Base-by-base conservation (phyloP, 1,284 basidiomycete species). In the Ganoderma sp. region DNA sequence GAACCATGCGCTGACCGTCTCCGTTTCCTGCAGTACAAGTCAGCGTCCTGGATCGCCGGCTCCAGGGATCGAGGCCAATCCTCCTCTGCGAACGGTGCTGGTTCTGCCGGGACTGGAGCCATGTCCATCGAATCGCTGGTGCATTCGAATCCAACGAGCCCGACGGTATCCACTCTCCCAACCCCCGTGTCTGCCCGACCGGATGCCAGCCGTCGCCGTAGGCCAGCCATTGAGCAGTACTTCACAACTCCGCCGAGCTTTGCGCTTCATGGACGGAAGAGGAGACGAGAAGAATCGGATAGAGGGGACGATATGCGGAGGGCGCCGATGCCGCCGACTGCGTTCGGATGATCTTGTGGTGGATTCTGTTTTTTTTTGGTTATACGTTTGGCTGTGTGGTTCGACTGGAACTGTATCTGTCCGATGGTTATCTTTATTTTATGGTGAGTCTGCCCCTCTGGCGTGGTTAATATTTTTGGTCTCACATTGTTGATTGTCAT, bases 51-150 rank as follows among this genome's bases (percentile, higher is more conserved):
- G 75, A 73, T 77, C 56, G 57, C 67, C 45, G 67, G 73, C 34
- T 76, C 77, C 52, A 77, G 76, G 50, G 75, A 78, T 17, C 71
- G 71, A 9, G 56, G 66, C 14, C 64, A 57, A n/a, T 28, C 57
- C 2, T 67, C 67, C 6, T 52, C 28, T n/a, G 48, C 63, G 0
- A 68, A 63, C 37, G 69, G 58, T 7, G 37, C 59, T 7, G 54
- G 59, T 14, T 66, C 78, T 71, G 78, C 81, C 10, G 77, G 78
- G 34, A 75, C 75, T 14, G 76, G 80, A 0, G 78, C 81, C 14
- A 84, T 89, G 81, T 83, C 87, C 2, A 86, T 90, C 50, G 87
- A 90, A 63, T 85, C 85, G 2, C 81, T 90, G 10, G 87, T 89
- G 6, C 88, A 89, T 74, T 88, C 87, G 14, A 89, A 87, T 67